Evolutionary conservation across 257 asterid genomes (phyloP), one percentile per base, ranked within the genome.

Genomic region (Handroanthus guayacan): DNA sequence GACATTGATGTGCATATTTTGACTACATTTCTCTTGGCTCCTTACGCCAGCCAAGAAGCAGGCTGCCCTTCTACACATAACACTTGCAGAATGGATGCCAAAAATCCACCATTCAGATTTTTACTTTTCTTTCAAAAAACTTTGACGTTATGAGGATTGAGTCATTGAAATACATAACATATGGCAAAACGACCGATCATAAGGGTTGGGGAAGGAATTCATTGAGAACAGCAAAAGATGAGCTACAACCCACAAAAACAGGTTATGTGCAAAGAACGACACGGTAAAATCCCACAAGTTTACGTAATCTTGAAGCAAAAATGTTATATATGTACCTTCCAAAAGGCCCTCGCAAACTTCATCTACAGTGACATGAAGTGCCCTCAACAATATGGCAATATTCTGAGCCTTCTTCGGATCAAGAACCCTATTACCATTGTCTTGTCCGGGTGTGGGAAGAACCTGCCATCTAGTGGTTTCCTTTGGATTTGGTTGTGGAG

Each of bases 341-440:
- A 82, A 47, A 72, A 95, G 97, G 50, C 95, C 96, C 57, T 95
- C 98, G 44, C 99, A 93, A 75, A 93, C 99, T 87, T 95, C 99
- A 57, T 91, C 99, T 16, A 88, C 89, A 2, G 99, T 95, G 57
- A 93, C 97, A 80, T 91, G 89, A 70, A 93, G 89, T 25, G 99
- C 99, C 87, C 89, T 90, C 80, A 95, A 85, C 80, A 85, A 77
- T 81, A 95, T 93, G 36, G 99, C 92, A 55, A 95, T 89, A 66
- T 93, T 95, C 79, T 93, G 99, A 8, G 98, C 90, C 86, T 95
- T 95, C 87, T 91, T 95, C 11, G 97, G 95, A 79, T 93, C 99
- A 72, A 95, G 95, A 64, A 95, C 89, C 78, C 90, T 78, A 79
- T 87, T 81, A n/a, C 85, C 82, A 58, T 67, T 68, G 67, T 91